Base-by-base conservation (phyloP, 1,139 yeast species). In the Suzukiozyma palmioleophila region DNA sequence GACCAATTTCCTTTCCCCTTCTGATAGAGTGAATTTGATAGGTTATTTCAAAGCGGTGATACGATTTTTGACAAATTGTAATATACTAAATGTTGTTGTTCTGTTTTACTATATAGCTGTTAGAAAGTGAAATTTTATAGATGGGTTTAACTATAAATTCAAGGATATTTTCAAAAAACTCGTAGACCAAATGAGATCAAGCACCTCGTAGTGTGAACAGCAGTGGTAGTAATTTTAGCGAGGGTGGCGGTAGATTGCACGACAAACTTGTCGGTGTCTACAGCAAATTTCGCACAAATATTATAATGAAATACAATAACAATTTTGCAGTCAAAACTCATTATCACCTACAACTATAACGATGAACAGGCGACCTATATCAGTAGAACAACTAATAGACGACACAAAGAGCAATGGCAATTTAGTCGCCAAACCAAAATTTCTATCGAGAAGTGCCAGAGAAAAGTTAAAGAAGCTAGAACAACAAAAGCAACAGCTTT, bases 301-400 rank as follows among this genome's bases (percentile, higher is more conserved):
- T 4, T 18, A 18, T 7, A 4, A 5, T 5, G 28, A 26, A 11
- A 5, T 26, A 11, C 6, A 26, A 26, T 11, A 26, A 26, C 28
- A 9, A 26, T 26, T 26, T 26, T 26, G 28, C 28, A 26, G 28
- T 26, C 28, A 26, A 26, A 26, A 11, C 13, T 4, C 5, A n/a
- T 11, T 9, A 11, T 26, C n/a, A 12, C 13, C 3, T 26, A 11
- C 13, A 26, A 11, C 31, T 13, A 8, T 4, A 25, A 32, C 13
- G 22, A 53, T 55, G 59, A 49, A 54, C 18, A 47, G 46, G 27
- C 45, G 66, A 34, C 73, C 72, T 0, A 53, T 66, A 2, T 69
- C 81, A 3, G 54, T 75, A 9, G 73, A 74, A 13, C 77, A 74
- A 12, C 54, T 75, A 26, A 45, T 73, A n/a, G 48, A 54, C 33